Base-by-base conservation (phyloP, 129 eudicot species). In the Escallonia rubra region DNA sequence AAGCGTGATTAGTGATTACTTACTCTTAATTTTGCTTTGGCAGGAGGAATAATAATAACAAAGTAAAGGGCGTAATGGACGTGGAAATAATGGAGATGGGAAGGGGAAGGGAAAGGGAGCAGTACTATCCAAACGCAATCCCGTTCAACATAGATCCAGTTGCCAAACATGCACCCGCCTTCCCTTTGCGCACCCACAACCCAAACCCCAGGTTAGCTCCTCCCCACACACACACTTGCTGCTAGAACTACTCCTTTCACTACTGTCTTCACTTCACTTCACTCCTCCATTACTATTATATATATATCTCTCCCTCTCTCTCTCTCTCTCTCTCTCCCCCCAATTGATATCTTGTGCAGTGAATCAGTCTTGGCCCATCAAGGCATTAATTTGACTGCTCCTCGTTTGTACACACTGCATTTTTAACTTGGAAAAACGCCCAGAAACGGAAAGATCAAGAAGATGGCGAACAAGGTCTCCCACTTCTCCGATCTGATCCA, bases 401-500 rank as follows among this genome's bases (percentile, higher is more conserved):
- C 50, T 5, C 50, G 6, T 46, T 46, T 46, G 50, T 46, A 0
- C 50, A 46, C 50, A 0, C 1, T 46, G 50, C 50, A 46, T 46
- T 46, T 2, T 46, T 46, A 46, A 46, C 50, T 46, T 46, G 6
- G 10, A 46, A 6, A 46, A 46, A 46, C 10, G 2, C 10, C 50
- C 74, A 78, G 82, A 72, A 79, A 69, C 69, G 57, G 75, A 59
- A 39, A 76, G 45, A 43, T 72, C 70, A 80, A 56, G 76, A 89
- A 60, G 78, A 86, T 91, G 96, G 78, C 94, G 3, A 81, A 50
- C 84, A 91, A 83, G 69, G 95, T 76, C 68, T 79, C 95, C 56
- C 83, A 79, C 41, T 88, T 91, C 75, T 86, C 98, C 78, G 91
- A 83, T 83, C 79, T 91, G 71, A 83, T 91, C 82, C 91, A 91